Evolutionary conservation across 495 filamentous ascomycete genomes (phyloP), one percentile per base, ranked within the genome.

Genomic region (Aspergillus biplanus): DNA sequence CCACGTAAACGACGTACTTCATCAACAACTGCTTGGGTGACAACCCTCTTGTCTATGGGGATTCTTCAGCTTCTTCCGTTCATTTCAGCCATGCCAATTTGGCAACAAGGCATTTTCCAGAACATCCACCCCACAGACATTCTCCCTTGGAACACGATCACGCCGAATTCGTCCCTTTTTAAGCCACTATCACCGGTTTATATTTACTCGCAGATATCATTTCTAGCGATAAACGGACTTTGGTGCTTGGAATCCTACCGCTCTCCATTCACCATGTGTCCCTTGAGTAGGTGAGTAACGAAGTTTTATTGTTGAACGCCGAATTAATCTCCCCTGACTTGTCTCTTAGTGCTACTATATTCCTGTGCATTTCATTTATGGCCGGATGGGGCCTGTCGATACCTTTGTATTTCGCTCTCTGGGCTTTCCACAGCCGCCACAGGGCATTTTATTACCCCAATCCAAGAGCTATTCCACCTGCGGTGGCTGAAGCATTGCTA

Each of bases 201-300:
- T 5, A 32, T 9, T 5, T 55, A 34, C 31, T 32, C 37, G 11
- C 7, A 15, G 15, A 16, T 39, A 6, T 48, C 59, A 48, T 55
- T 47, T n/a, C 11, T 61, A 0, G 54, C 62, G 11, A 31, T 67
- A 6, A 67, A 59, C 61, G 56, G 37, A 11, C 7, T 69, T 7
- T 69, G 64, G 64, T 56, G 42, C 33, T 7, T 71, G n/a, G 69
- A 71, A 46, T 71, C 69, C 8, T 61, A 67, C 42, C 59, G 69
- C 4, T 13, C 9, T 13, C 56, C 15, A 9, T 69, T 69, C 35
- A 32, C 33, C 6, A 39, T 64, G 31, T 39, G 52, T 1, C 56
- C 53, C 12, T 6, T 69, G 12, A 34, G 62, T 37, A 65, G 55
- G 67, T 70, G 47, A 35, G 66, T 18, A n/a, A 8, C 32, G 58